These are phyloP conservation scores for Manihot esculenta DNA, from an alignment of 441 rosid genomes.

Conservation along the genomic window DNA sequence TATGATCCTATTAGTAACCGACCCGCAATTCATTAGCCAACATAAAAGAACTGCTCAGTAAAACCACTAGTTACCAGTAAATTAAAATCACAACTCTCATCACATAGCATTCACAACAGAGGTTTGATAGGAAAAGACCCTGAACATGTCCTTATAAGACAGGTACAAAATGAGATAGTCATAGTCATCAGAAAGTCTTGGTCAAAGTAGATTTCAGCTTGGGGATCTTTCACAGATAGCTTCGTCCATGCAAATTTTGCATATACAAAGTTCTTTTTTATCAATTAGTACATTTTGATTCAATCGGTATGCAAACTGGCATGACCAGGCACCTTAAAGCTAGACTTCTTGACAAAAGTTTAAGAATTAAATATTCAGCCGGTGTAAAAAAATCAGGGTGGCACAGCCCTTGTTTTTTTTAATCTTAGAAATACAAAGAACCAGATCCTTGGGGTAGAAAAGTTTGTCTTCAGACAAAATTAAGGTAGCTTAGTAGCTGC, in stretches of 20 bases:
- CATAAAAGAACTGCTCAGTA: background rate
- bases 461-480: background rate
- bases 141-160: background rate
- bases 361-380: no score
- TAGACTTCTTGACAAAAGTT: background rate
- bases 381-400: no score
- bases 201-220: background rate
- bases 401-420: background rate
- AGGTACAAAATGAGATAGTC: background rate
- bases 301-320: background rate
- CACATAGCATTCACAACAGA: slow-evolving; percentile 3
- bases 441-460: background rate
- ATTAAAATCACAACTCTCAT: background rate
- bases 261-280: background rate
- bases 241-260: background rate
- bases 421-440: background rate
- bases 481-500: background rate
- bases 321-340: background rate
- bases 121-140: background rate
- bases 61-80: background rate
- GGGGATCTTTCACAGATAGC: background rate
- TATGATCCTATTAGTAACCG: slow-evolving; percentile 45
- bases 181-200: background rate
- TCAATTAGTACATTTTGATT: background rate
- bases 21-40: slow-evolving; percentile 7